Evolutionary conservation across 495 filamentous ascomycete species (phyloP), one percentile per base, ranked within the genome.

Genomic region (Pyrenopolyporus hunteri): DNA sequence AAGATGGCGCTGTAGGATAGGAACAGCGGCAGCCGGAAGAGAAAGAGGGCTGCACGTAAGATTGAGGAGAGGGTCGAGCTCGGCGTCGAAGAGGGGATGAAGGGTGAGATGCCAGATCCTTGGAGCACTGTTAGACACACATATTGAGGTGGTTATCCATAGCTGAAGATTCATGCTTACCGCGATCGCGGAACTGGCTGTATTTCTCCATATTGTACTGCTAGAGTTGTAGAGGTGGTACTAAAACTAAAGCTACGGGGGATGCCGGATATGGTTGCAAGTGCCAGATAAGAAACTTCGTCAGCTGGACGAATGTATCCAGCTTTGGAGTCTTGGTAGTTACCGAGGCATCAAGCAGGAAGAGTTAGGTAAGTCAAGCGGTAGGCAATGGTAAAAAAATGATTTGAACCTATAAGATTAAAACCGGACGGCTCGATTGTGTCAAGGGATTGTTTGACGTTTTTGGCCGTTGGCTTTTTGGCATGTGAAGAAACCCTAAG

Each of bases 81-180:
- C 11, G 85, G 79, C 0, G 84, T 82, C 13, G 85, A 77, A 22
- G 91, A 82, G 3, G 95, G 92, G 51, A 97, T 83, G 80, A 98
- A 99, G 19, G 94, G 94, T 50, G 95, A 92, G 67, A 98, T 94
- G 65, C 93, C 94, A 51, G 94, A 95, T 63, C 92, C 94, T 98
- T 25, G 9, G 46, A 16, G 7, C 26, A 39, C 33, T 36, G 44
- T 56, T 62, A 40, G 23, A 20, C 29, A 47, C 20, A 13, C 43
- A 31, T 13, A 36, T 29, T n/a, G n/a, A 4, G 8, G 13, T 1
- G 49, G 40, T 16, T 7, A 28, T 11, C 16, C 35, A 3, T 11
- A 52, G n/a, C 37, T 32, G 20, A 16, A 39, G n/a, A 7, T 44
- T 33, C 13, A 16, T 8, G 70, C 78, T 63, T 80, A 88, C 94